phyloP scores from a whole-genome alignment of 2,329 filamentous ascomycete species.

The Chrysoporthe austroafricana region DNA sequence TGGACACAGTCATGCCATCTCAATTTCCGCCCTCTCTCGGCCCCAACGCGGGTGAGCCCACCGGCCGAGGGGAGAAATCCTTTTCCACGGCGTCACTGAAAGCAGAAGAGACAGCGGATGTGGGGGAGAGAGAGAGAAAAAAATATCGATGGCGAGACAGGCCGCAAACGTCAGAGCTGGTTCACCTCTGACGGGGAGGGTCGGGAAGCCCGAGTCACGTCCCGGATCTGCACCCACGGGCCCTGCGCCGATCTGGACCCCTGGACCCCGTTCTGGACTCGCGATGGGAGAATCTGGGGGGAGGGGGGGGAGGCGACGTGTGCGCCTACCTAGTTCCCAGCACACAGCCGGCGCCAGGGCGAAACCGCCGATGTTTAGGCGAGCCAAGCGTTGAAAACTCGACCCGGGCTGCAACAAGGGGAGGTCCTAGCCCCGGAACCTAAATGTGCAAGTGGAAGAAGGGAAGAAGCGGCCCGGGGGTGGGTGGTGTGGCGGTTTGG shows the following conservation, averaged over 20 bases:
- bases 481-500: too few species aligned
- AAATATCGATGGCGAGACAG: not conserved
- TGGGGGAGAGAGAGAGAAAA: not conserved
- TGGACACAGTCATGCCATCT: not conserved
- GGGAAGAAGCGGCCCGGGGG: not conserved
- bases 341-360: not conserved
- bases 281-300: not conserved
- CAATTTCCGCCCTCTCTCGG: not conserved
- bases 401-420: not conserved
- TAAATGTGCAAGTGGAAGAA: not conserved
- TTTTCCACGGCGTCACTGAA: too few species aligned
- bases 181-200: too few species aligned
- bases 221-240: not conserved
- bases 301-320: not conserved
- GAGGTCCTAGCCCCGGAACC: not conserved
- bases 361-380: conserved; percentile 19
- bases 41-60: not conserved
- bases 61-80: too few species aligned
- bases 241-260: not conserved
- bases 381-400: conserved; percentile 11
- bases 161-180: conserved; percentile 1
- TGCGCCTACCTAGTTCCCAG: not conserved
- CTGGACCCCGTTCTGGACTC: conserved; percentile 2
- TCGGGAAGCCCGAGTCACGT: too few species aligned
- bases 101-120: too few species aligned